Percentiles rank a stretch among this genome's conserved stretches.
Evolutionary conservation across 768 basidiomycete species (phyloP).

Genomic region (Leccinellum luteum): DNA sequence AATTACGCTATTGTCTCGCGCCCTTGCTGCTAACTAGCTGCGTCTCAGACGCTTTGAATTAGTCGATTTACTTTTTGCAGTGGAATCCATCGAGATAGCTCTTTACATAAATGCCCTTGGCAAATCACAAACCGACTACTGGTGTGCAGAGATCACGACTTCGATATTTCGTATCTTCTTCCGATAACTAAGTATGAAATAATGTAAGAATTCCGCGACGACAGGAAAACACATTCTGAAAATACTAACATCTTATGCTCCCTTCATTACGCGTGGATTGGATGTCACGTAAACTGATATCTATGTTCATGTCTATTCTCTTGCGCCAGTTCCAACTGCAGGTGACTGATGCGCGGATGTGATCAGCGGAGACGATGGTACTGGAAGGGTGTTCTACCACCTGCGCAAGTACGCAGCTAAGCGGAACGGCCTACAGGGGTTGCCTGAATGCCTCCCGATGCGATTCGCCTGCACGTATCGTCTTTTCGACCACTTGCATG

Average conservation of each 20-base stretch:
- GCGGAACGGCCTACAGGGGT: background rate
- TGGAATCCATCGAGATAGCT: background rate
- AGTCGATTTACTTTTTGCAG: too few relatives aligned
- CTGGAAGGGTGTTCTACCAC: background rate
- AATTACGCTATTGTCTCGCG: too few relatives aligned
- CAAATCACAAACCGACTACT: background rate
- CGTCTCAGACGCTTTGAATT: too few relatives aligned
- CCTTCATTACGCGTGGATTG: background rate
- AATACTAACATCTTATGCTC: background rate
- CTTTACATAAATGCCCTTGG: background rate
- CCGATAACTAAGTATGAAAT: background rate
- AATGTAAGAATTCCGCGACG: background rate
- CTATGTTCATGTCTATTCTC: background rate
- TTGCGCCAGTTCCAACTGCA: background rate
- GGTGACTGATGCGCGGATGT: background rate
- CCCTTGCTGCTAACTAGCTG: too few relatives aligned
- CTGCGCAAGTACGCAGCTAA: background rate
- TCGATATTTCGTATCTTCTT: background rate
- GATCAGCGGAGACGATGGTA: background rate
- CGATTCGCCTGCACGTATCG: background rate
- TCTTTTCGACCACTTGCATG: background rate
- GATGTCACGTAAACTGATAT: background rate
- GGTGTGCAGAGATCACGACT: background rate
- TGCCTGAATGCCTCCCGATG: background rate
- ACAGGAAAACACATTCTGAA: background rate